Evolutionary conservation across 2,329 filamentous ascomycete genomes (phyloP), one percentile per base, ranked within the genome.

Genomic region (Ceratocystis albifundus): DNA sequence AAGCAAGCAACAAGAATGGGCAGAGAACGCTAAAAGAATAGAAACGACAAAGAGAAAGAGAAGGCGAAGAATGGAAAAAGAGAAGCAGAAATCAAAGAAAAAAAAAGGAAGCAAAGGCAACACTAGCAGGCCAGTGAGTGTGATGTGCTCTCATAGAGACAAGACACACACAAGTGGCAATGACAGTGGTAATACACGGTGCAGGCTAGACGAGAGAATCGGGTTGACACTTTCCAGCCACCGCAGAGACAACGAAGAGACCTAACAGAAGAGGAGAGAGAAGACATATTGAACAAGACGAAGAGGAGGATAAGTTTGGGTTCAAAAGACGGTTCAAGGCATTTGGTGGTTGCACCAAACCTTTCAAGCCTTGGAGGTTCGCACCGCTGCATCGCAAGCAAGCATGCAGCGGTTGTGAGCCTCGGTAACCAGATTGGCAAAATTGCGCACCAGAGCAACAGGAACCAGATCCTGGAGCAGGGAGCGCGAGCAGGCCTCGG

Each of bases 391-490:
- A 28, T 57, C 32, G 22, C 22, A 12, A 30, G 65, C 48, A 44
- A 44, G 15, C 45, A 62, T 62, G 32, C 59, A 66, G 30, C 65
- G 61, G 46, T 17, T 41, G 15, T 81, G 87, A 76, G 83, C 87
- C 73, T 94, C 88, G 70, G 88, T 85, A 71, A 96, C 88, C 83
- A 96, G 91, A 76, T 90, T 89, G 72, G 89, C 89, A 79, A 97
- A 97, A 74, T 93, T 90, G 71, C 87, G 85, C 65, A 99, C 90
- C 62, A 97, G 91, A 70, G 97, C 91, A 71, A 85, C 83, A 15
- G 94, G 92, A 71, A 97, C 92, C 76, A 92, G 89, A 73, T 96
- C 91, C 90, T 90, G 96, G 67, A 97, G 85, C 69, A 97, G 82
- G 69, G 90, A 96, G 67, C 93, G 84, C 44, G 92, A 95, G 78